Conservation (phyloP, 768 basidiomycete species). For the Leucogyrophana mollusca region DNA sequence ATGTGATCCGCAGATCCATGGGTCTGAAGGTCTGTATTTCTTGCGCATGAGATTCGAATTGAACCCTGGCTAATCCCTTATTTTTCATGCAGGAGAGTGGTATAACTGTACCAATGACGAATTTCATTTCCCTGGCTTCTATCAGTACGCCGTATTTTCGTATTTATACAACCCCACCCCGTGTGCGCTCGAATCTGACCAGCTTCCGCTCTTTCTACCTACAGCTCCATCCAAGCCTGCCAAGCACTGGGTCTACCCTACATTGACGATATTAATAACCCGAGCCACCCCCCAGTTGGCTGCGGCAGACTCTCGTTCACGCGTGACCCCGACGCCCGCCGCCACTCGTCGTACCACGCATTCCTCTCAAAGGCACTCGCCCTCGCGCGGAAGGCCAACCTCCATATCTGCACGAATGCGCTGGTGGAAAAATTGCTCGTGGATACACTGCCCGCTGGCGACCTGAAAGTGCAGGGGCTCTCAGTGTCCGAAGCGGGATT, state of each 20-base stretch:
- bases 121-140: background rate
- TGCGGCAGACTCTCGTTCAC: conserved; percentile 5
- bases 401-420: conserved; percentile 13
- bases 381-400: conserved; percentile 2
- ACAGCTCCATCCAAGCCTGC: background rate
- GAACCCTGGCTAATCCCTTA: no score
- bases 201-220: background rate
- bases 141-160: background rate
- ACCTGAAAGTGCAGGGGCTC: background rate
- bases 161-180: no score
- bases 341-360: conserved; percentile 13
- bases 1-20: conserved; percentile 1
- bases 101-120: background rate
- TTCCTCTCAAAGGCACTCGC: conserved; percentile 11
- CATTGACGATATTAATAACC: conserved; percentile 4
- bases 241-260: conserved; percentile 1
- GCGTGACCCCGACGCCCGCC: conserved; percentile 2
- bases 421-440: conserved; percentile 3
- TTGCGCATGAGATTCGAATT: no score
- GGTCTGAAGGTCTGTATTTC: no score
- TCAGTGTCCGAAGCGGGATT: background rate
- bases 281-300: background rate
- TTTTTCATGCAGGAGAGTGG: conserved; percentile 1
- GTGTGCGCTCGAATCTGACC: no score
- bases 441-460: background rate